Evolutionary conservation across 108 stramenopile species (phyloP).

Genomic region (Nitzschia inconspicua): DNA sequence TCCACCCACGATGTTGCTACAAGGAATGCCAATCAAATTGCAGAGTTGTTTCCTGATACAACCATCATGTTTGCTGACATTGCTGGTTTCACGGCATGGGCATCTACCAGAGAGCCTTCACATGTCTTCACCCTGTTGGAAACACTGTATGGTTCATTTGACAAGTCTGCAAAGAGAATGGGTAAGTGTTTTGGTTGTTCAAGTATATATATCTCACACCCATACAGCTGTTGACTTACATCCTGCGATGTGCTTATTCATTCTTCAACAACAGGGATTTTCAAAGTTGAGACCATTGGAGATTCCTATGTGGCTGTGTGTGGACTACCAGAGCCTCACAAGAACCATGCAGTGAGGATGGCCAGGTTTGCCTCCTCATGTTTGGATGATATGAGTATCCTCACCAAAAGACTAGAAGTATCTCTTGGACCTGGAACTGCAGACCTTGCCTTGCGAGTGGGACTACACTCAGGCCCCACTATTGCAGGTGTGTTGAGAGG

Average conservation of each 20-base stretch:
- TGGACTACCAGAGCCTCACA: slow-evolving; percentile 13
- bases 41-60: slow-evolving; percentile 14
- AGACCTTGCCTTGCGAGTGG: not conserved
- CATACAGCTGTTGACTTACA: no score
- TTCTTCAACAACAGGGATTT: no score
- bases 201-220: no score
- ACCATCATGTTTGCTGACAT: slow-evolving; percentile 20
- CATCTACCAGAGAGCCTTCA: slow-evolving; percentile 14
- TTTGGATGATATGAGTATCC: not conserved
- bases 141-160: slow-evolving; percentile 9
- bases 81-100: slow-evolving; percentile 22
- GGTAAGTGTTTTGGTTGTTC: no score
- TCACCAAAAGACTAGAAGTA: not conserved
- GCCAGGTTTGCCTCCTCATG: slow-evolving; percentile 18
- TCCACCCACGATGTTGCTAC: no score
- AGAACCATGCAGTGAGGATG: slow-evolving; percentile 20
- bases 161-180: slow-evolving; percentile 4
- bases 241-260: no score
- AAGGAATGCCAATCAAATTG: slow-evolving; percentile 5
- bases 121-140: slow-evolving; percentile 18
- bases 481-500: slow-evolving; percentile 31
- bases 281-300: slow-evolving; percentile 21
- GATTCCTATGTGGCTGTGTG: slow-evolving; percentile 19
- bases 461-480: slow-evolving; percentile 12
- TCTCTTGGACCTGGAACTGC: slow-evolving; percentile 20